These are phyloP conservation scores for Carex cristatella DNA, from an alignment of 176 grass and related monocot species.

Conservation along the genomic window DNA sequence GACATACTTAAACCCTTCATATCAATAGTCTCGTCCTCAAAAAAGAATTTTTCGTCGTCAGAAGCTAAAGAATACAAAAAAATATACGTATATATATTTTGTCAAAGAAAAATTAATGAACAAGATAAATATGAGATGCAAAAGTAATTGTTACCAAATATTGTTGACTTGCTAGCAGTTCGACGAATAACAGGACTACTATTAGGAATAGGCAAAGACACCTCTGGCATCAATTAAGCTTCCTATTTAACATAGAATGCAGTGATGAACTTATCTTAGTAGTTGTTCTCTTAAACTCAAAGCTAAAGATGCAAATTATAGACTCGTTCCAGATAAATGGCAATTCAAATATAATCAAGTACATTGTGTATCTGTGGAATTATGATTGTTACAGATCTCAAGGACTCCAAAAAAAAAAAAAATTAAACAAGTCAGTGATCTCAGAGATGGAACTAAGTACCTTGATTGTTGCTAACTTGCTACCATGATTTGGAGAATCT, in stretches of 20 bases:
- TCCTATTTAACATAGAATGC: neutral
- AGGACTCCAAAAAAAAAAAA: neutral
- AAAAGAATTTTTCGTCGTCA: constrained; percentile 15
- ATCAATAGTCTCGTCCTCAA: constrained; percentile 15
- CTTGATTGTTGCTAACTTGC: neutral
- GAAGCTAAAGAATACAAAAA: constrained; percentile 20
- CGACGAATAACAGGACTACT: constrained; percentile 32
- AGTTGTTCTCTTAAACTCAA: neutral
- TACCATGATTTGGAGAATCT: neutral
- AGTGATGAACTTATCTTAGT: neutral
- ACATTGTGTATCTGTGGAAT: neutral
- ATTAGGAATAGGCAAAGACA: constrained; percentile 18
- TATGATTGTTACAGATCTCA: neutral
- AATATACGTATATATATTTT: neutral
- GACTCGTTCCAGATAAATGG: neutral
- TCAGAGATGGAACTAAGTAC: neutral
- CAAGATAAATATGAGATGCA: neutral
- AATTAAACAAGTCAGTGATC: neutral
- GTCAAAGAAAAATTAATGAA: neutral
- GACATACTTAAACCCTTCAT: constrained; percentile 37
- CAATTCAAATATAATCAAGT: neutral
- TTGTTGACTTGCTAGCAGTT: constrained; percentile 25
- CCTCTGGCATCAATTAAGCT: constrained; percentile 23
- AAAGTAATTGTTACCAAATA: constrained; percentile 6
- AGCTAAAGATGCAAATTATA: neutral